Evolutionary conservation across 495 filamentous ascomycete genomes (phyloP), one percentile per base, ranked within the genome.

Genomic region (Hypoxylon fuscum): DNA sequence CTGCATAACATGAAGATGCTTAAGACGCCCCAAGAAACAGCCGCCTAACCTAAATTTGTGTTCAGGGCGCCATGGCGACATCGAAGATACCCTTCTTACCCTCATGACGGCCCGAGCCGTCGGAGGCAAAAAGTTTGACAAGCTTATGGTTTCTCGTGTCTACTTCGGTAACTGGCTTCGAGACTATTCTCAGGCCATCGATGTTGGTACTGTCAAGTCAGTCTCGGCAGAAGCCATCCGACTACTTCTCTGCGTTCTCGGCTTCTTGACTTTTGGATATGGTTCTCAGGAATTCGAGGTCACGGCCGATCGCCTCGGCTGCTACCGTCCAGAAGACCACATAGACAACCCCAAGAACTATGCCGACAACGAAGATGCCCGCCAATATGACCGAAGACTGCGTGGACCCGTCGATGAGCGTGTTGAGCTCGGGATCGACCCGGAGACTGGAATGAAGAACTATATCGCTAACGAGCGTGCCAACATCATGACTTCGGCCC

Each of bases 221-320:
- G 92, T 96, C 61, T 91, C 89, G 48, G 88, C 90, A 18, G 90
- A 95, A 73, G 93, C 92, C 58, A 95, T 97, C 64, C 86, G 92
- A 31, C 90, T 96, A 37, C 78, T 96, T 2, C 82, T 92, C 15
- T 85, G 79, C 72, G 74, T 87, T 49, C 72, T 91, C 14, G 80
- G 80, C 23, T 84, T 86, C 68, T 70, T 87, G 57, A 83, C 76
- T 31, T 90, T 91, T 68, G 86, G 93, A 20, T 97, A 90, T 69
- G 93, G 90, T n/a, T 94, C 92, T 31, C 81, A 81, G 44, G 93
- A 96, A 76, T 97, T 97, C 64, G 92, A 97, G 72, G 91, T 97
- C 65, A 97, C 93, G 1, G 82, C 85, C 8, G 90, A 96, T 12
- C 84, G 93, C 40, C 82, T 97, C 9, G 93, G 93, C 43, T 95